Evolutionary conservation across 2,329 filamentous ascomycete genomes (phyloP), one percentile per base, ranked within the genome.

Genomic region (Hansfordia pulvinata): DNA sequence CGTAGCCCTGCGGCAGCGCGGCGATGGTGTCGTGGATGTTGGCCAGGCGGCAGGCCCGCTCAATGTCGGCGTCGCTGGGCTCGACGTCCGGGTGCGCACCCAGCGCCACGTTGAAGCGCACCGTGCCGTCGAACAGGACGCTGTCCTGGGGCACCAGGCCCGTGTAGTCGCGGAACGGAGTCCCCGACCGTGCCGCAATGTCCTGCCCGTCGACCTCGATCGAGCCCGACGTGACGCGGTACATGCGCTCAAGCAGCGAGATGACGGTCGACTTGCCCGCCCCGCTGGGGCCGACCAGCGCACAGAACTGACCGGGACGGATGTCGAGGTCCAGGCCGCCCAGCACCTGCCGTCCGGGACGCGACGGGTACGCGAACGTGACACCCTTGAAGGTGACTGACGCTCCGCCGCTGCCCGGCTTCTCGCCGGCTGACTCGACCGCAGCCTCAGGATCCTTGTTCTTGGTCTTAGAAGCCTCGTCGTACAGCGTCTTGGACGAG

Each of bases 11-110:
- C 0, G 75, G 74, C 10, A 83, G 52, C 1, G 60, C 51, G 30
- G 57, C 52, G 37, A 83, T 76, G 14, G 67, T 70, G 15, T 81
- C 71, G 48, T 82, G 75, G 34, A 83, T 78, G 41, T 78, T 77
- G 19, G 76, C 76, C 10, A 77, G 51, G 30, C 63, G 62, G 42
- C 76, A 81, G 0, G 76, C 76, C 28, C 69, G 65, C 35, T 75
- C 61, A 23, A 82, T 72, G 24, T 80, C 75, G 7, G 56, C 64
- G 23, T 70, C 54, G 1, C 60, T 65, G 2, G 66, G 65, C 18
- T 64, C 60, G 20, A 63, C 53, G 9, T 58, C 63, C 2, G 70
- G 72, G 2, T 59, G 54, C 1, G 62, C 59, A 8, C 68, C 69
- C 3, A 74, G 54, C 2, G 54, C 50, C 16, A 74, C 53, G 42